Evolutionary conservation across 2,329 filamentous ascomycete species (phyloP).

Genomic region (Beauveria sp.): DNA sequence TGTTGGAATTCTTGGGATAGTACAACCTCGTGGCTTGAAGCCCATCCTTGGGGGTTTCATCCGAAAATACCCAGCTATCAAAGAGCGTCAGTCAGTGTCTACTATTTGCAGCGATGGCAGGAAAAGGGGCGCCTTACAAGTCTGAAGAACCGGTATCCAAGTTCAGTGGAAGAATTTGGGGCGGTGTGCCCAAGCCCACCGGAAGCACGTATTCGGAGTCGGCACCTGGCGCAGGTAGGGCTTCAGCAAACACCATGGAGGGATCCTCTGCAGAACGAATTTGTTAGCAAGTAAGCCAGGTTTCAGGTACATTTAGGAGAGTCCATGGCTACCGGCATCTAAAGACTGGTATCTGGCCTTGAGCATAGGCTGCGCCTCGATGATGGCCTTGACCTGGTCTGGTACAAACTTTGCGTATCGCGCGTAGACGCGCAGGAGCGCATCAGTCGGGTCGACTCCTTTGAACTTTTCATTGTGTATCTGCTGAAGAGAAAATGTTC

Average conservation of each 20-base stretch:
- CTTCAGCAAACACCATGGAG: constrained; percentile 21
- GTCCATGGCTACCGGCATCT: constrained; percentile 2
- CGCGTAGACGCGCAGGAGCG: constrained; percentile 24
- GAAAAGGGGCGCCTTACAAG: constrained; percentile 24
- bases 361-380: constrained; percentile 17
- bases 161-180: constrained; percentile 55
- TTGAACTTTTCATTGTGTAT: constrained; percentile 27
- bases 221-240: constrained; percentile 16
- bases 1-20: constrained; percentile 35
- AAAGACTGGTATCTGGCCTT: constrained; percentile 17
- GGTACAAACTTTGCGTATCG: constrained; percentile 30
- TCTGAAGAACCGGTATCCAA: constrained; percentile 58
- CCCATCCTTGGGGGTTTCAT: constrained; percentile 39
- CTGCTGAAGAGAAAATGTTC: constrained; percentile 23
- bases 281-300: neutral
- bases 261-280: constrained; percentile 18
- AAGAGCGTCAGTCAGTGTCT: constrained; percentile 7
- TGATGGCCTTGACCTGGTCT: constrained; percentile 17
- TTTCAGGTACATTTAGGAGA: neutral
- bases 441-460: constrained; percentile 23
- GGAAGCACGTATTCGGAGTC: constrained; percentile 54
- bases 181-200: constrained; percentile 51
- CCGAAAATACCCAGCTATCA: constrained; percentile 64
- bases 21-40: constrained; percentile 50
- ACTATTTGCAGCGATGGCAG: too few relatives aligned